Evolutionary conservation across 495 filamentous ascomycete species (phyloP).

Genomic region (Mytilinidion resinicola): DNA sequence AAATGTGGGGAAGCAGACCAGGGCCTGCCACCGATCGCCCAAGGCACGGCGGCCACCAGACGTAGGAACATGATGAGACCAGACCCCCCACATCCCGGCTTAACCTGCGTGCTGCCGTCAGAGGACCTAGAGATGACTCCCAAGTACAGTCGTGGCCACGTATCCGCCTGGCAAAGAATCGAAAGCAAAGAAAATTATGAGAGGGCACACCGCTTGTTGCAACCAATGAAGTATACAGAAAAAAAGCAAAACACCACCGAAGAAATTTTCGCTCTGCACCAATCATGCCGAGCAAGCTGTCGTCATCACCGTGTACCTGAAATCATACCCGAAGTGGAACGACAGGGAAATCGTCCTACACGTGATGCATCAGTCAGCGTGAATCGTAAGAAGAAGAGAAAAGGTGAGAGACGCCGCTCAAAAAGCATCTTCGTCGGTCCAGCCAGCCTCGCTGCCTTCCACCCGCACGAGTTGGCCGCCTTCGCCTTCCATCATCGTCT

Average conservation of each 20-base stretch:
- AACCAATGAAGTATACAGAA: conserved; percentile 21
- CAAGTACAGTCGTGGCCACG: conserved; percentile 8
- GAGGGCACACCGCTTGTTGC: conserved; percentile 11
- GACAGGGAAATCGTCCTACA: conserved; percentile 16
- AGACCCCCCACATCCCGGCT: background rate
- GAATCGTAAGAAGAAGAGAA: conserved; percentile 11
- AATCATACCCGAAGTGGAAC: conserved; percentile 10
- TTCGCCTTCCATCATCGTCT: conserved; percentile 28
- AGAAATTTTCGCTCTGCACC: conserved; percentile 5
- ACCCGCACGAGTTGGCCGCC: conserved; percentile 27
- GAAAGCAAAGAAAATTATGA: conserved; percentile 10
- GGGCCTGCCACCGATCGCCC: conserved; percentile 1
- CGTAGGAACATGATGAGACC: background rate
- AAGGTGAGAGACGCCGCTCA: conserved; percentile 12
- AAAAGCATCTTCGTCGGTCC: conserved; percentile 39
- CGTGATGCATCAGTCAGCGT: conserved; percentile 17
- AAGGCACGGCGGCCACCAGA: background rate
- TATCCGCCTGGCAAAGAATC: conserved; percentile 14
- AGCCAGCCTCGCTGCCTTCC: conserved; percentile 39
- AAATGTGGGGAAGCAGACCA: background rate
- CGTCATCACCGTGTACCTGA: background rate
- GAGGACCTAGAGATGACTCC: too few relatives aligned
- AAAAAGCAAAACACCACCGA: conserved; percentile 9
- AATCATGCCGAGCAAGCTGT: background rate
- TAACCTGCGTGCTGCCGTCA: background rate